Evolutionary conservation across 169 alveolate genomes (phyloP), one percentile per base, ranked within the genome.

Genomic region (Cryptosporidium viatorum): DNA sequence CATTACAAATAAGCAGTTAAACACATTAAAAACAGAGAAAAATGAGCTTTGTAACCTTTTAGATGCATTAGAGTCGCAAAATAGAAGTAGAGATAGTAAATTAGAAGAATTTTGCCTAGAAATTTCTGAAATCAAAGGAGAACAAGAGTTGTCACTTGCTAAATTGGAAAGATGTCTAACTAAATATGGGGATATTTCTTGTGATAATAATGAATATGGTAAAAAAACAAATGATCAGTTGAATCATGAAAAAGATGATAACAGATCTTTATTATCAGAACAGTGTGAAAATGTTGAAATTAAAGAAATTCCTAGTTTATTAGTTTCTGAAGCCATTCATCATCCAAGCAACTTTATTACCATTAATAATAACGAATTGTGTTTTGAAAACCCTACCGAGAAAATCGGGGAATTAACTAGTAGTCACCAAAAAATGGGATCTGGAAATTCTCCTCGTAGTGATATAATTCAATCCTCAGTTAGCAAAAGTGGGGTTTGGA

Each of bases 231-330:
- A 60, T 10, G 69, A 60, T 60, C 18, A 43, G 23, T 65, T 65
- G 31, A 35, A 37, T 26, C 14, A 21, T 21, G 45, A n/a, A 6
- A 69, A 41, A n/a, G 60, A 71, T 29, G 68, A 71, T 3, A 50
- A 45, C 12, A 45, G 85, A 33, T 31, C 67, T 26, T 16, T 71
- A 71, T 23, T 71, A 23, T 21, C 33, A 23, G 85, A 71, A 29
- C 85, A 71, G 18, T 71, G 69, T 16, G 85, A 71, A 50, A 71
- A 71, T 71, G 48, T 71, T 50, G 85, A 71, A 71, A 71, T 71
- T 35, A 71, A 71, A 26, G 85, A 71, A 18, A 71, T 71, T 3
- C 85, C 85, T 29, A 35, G 21, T 50, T 33, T 71, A 12, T 26
- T 71, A 18, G 31, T 71, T 35, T 48, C 85, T n/a, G 85, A 71